A percentile compares a stretch with the other conserved stretches of the same genome.
These are phyloP conservation scores for Cardamine resedifolia DNA, from an alignment of 345 rosid genomes.

Conservation along the genomic window DNA sequence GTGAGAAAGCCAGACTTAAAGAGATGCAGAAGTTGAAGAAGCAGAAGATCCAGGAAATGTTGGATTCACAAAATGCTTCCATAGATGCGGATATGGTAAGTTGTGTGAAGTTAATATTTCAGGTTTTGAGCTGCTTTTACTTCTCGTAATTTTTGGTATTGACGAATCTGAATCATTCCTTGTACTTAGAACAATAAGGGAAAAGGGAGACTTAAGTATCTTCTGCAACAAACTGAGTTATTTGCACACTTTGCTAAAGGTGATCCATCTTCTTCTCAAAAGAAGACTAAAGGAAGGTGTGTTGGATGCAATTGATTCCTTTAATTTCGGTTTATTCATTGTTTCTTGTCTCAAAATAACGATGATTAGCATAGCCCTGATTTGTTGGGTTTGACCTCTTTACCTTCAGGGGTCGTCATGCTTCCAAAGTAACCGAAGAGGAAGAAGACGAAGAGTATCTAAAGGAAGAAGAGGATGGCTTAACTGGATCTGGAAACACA, in stretches of 20 bases:
- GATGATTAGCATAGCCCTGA: not conserved
- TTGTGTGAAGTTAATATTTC: not conserved
- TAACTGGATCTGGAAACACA: conserved; percentile 77
- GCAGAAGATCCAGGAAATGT: conserved; percentile 88
- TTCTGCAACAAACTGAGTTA: conserved; percentile 94
- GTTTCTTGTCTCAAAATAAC: not conserved
- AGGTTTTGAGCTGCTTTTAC: conserved; percentile 8
- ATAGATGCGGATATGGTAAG: conserved; percentile 92
- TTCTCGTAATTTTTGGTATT: not conserved
- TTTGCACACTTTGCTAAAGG: conserved; percentile 97
- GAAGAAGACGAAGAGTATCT: conserved; percentile 98
- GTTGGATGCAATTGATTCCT: conserved; percentile 3
- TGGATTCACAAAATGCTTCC: conserved; percentile 88
- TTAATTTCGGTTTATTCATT: not conserved
- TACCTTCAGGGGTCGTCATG: conserved; percentile 85
- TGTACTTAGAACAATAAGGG: conserved; percentile 71
- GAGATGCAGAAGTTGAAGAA: conserved; percentile 91
- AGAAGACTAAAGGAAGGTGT: conserved; percentile 86
- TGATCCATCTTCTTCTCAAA: conserved; percentile 68
- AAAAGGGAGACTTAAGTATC: conserved; percentile 87
- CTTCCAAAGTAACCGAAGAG: conserved; percentile 94
- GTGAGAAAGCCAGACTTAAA: conserved; percentile 80
- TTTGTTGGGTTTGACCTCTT: not conserved
- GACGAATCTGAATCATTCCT: not conserved
- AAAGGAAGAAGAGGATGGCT: conserved; percentile 93